Conservation (phyloP, 352 stramenopile species). For the Globisporangium iwayamae region DNA sequence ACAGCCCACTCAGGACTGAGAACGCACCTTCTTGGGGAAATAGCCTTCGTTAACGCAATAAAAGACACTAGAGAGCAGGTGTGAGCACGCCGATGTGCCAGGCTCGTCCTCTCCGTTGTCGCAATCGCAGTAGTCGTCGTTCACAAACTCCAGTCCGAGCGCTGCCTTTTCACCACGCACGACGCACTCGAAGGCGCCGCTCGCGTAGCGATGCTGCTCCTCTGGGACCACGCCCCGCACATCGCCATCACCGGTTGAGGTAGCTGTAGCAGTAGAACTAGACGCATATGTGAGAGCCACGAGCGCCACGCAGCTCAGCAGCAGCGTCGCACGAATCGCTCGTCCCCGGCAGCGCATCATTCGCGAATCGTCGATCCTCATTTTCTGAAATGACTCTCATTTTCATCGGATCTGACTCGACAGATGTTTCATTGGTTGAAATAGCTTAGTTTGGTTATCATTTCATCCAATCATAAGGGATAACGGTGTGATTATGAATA, state of each 20-base stretch:
- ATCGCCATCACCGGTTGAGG: neutral
- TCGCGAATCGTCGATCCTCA: slow-evolving; percentile 1
- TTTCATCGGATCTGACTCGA: neutral
- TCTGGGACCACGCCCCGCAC: slow-evolving; percentile 42
- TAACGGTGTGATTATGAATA: neutral
- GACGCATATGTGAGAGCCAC: neutral
- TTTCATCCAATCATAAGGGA: neutral
- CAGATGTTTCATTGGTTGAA: neutral
- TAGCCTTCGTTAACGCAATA: slow-evolving; percentile 72
- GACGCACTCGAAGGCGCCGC: slow-evolving; percentile 25
- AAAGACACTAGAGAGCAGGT: slow-evolving; percentile 49
- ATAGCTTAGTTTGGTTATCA: neutral
- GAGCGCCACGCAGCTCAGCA: neutral
- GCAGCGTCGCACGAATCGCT: neutral
- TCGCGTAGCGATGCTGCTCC: slow-evolving; percentile 25
- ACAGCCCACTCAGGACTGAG: neutral
- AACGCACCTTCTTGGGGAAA: slow-evolving; percentile 50
- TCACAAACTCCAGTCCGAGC: slow-evolving; percentile 54
- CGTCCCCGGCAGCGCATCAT: neutral
- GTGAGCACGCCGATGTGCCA: slow-evolving; percentile 74
- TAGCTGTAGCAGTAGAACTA: neutral
- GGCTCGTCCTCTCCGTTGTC: slow-evolving; percentile 87
- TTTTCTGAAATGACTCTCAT: neutral
- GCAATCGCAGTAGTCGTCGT: slow-evolving; percentile 95
- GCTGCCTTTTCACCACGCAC: slow-evolving; percentile 25